Conservation (phyloP, 2,329 filamentous ascomycete species). For the Dactylellina leptospora region DNA sequence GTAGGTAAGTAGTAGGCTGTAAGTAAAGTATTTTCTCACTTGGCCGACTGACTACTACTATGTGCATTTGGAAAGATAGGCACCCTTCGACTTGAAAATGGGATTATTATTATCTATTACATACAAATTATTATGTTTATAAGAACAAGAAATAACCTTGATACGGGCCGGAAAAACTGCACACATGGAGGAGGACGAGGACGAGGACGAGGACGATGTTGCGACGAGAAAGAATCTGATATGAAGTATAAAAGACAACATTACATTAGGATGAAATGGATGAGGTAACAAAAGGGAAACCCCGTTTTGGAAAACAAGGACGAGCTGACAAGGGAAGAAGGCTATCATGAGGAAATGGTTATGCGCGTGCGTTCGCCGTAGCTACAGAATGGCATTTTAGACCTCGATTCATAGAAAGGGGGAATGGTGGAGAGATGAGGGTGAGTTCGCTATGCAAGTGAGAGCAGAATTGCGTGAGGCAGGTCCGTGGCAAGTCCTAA, state of each 20-base stretch:
- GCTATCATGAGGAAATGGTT: no score
- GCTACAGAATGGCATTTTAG: neutral
- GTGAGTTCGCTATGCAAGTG: constrained; percentile 29
- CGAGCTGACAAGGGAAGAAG: constrained; percentile 3
- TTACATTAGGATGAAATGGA: constrained; percentile 9
- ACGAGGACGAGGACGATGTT: no score
- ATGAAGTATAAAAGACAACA: constrained; percentile 1
- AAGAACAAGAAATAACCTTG: constrained; percentile 15
- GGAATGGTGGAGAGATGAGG: neutral
- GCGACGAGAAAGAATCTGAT: neutral
- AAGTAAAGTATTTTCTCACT: no score
- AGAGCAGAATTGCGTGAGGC: constrained; percentile 9
- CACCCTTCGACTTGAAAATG: neutral
- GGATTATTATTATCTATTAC: constrained; percentile 51
- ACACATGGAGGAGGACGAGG: neutral
- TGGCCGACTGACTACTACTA: no score
- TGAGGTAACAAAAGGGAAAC: constrained; percentile 7
- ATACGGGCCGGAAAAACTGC: constrained; percentile 17
- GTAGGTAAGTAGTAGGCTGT: no score
- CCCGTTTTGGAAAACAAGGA: neutral
- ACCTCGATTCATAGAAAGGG: constrained; percentile 3
- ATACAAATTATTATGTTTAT: constrained; percentile 45
- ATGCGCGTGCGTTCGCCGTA: neutral
- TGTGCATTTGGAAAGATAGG: neutral
- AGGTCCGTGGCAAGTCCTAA: constrained; percentile 28